Evolutionary conservation across 805 yeast genomes (phyloP), one percentile per base, ranked within the genome.

Genomic region (Pichia insulana): DNA sequence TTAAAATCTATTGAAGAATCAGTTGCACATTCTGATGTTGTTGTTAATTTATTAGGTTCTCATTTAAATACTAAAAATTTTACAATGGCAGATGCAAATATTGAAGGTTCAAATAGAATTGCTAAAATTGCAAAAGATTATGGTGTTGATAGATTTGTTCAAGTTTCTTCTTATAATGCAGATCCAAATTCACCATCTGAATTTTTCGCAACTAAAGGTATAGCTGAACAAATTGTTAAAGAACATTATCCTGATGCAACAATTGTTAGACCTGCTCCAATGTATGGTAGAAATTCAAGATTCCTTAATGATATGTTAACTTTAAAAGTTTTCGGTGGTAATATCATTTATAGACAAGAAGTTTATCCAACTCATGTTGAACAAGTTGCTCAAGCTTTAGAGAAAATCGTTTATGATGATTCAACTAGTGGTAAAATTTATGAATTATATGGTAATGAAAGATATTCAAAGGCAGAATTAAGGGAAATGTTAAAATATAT

Each of bases 231-330:
- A 55, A 75, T 73, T 27, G 94, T 81, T 20, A 68, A 73, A 46
- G 85, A 76, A 34, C 73, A 73, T 36, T 60, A 74, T 42, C 94
- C 95, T 22, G 83, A 77, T 55, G 71, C 85, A 38, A 85, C 95
- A 16, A 84, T 86, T 54, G 92, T 85, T 26, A 78, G 95, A 62
- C 95, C 95, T 7, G 78, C 83, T 19, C 85, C 84, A 39, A 72
- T 84, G 76, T 85, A 65, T 57, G 92, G 92, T 27, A 69, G 80
- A 55, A 83, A 80, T 58, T 88, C 83, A 59, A 67, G 73, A 47
- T 75, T 86, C 57, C 67, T 85, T 53, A 79, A 77, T 63, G 70
- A 71, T 57, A 63, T 76, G 59, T 50, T 74, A 62, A 83, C 75
- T 12, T 45, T 76, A 62, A 60, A 72, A 54, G 69, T 73, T 52